Evolutionary conservation across 2,329 filamentous ascomycete species (phyloP).

Genomic region (Microdochium nivale): DNA sequence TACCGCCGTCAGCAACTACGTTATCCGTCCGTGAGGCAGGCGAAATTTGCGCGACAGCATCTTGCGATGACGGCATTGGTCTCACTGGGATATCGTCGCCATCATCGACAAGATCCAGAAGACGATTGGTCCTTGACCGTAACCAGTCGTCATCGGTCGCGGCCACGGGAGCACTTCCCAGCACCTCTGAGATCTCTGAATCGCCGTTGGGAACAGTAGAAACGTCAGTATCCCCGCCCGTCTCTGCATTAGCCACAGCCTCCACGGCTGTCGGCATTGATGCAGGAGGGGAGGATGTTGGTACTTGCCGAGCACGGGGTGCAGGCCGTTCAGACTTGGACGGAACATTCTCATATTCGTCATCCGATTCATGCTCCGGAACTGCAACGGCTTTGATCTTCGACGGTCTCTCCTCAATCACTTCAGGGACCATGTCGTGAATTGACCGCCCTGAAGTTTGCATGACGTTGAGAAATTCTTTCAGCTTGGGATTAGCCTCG

Average conservation of each 20-base stretch:
- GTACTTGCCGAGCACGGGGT: not conserved
- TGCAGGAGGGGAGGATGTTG: not conserved
- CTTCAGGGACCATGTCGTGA: not conserved
- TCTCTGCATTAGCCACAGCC: not conserved
- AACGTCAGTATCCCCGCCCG: conserved; percentile 2
- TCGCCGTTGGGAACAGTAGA: conserved; percentile 4
- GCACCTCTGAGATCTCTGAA: not conserved
- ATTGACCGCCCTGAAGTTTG: conserved; percentile 42
- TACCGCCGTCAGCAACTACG: conserved; percentile 8
- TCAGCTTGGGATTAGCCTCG: conserved; percentile 67
- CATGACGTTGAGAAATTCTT: conserved; percentile 82
- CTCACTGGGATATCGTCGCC: conserved; percentile 33
- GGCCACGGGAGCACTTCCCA: conserved; percentile 11
- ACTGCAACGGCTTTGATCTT: conserved; percentile 31
- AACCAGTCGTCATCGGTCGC: conserved; percentile 85
- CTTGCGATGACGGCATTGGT: not conserved
- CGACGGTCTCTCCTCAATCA: conserved; percentile 8
- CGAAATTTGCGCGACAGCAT: not conserved
- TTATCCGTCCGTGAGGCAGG: not conserved
- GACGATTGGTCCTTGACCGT: conserved; percentile 75
- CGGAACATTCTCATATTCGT: conserved; percentile 55
- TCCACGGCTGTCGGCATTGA: not conserved
- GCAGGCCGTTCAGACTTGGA: conserved; percentile 5
- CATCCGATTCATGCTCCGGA: conserved; percentile 55
- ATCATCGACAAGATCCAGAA: conserved; percentile 77